These are phyloP conservation scores for Tricladium varicosporioides DNA, from an alignment of 2,329 filamentous ascomycete genomes.

Conservation along the genomic window DNA sequence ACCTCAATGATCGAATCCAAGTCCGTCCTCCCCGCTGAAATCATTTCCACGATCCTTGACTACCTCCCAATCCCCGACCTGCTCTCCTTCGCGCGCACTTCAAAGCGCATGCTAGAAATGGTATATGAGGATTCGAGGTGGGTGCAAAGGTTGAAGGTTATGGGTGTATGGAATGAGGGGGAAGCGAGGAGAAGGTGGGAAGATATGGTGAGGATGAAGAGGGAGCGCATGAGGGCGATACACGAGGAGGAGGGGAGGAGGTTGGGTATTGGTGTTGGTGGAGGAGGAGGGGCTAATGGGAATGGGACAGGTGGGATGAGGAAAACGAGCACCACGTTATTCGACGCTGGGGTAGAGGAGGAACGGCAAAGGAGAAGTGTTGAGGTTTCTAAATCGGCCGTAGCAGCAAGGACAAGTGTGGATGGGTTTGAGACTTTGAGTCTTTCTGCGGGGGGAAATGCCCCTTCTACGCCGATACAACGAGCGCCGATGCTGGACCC, in stretches of 20 bases:
- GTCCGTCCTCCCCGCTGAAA: slow-evolving; percentile 81
- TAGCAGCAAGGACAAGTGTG: slow-evolving; percentile 34
- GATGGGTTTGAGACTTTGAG: slow-evolving; percentile 82
- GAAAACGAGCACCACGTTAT: slow-evolving; percentile 59
- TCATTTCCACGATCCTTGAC: slow-evolving; percentile 83
- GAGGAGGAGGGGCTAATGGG: slow-evolving; percentile 18
- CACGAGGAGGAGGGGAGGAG: slow-evolving; percentile 35
- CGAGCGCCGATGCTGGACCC: slow-evolving; percentile 53
- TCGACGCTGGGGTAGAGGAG: slow-evolving; percentile 71
- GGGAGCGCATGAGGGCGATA: slow-evolving; percentile 52
- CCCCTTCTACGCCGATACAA: slow-evolving; percentile 31
- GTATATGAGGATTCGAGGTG: slow-evolving; percentile 97
- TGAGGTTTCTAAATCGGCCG: slow-evolving; percentile 23
- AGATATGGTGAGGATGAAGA: slow-evolving; percentile 59
- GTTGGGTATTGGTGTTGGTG: slow-evolving; percentile 32
- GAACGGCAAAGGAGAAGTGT: slow-evolving; percentile 47
- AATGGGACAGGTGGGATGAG: slow-evolving; percentile 23
- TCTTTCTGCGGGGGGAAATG: slow-evolving; percentile 40
- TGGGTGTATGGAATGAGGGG: slow-evolving; percentile 88
- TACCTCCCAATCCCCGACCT: slow-evolving; percentile 84
- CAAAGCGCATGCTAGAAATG: slow-evolving; percentile 90
- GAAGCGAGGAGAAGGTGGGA: slow-evolving; percentile 83
- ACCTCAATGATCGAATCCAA: slow-evolving; percentile 78
- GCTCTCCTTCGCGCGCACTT: slow-evolving; percentile 79
- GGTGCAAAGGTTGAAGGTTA: slow-evolving; percentile 80